Base-by-base conservation (phyloP, 176 grass and related monocot genomes). In the Rhipidocladum racemiflorum region DNA sequence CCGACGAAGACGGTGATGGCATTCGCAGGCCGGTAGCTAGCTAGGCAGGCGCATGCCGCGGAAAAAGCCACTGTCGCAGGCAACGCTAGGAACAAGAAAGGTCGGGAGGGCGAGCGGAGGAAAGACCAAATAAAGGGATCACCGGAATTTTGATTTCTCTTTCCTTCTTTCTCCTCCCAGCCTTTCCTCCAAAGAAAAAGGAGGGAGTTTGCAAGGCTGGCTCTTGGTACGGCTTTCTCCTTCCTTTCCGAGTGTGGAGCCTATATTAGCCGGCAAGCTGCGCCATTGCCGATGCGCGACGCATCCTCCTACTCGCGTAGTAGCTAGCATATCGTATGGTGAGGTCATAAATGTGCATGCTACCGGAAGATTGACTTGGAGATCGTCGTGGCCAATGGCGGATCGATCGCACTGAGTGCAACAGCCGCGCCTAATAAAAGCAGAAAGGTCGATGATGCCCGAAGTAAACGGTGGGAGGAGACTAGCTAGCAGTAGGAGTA, bases 141-240 rank as follows among this genome's bases (percentile, higher is more conserved):
- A 57, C 49, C 46, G 3, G 59, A 49, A 36, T 56, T 25, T 40
- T 38, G 9, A 10, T 57, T 77, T 51, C 30, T 34, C 64, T 68
- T 42, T 20, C n/a, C 20, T 3, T 34, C 56, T 45, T 16, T 61
- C 80, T 53, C 45, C 29, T 9, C 73, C 4, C 82, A 27, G 23
- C 45, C 25, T 75, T 76, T 76, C 72, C 34, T 70, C 53, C 67
- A 45, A 81, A 79, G 71, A 67, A 28, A 25, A 71, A 81, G 54
- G 36, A 14, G 18, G 38, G 16, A 60, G 48, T 18, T 68, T 18
- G 35, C 72, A 84, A 84, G 35, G 32, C 72, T 84, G 72, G 82
- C 61, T 64, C 81, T 27, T 14, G 34, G 29, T 39, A 21, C 28
- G 18, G 61, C 62, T 17, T 17, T 11, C 80, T 49, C 48, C 82